Percentiles rank a stretch among this genome's conserved stretches.
Evolutionary conservation across 2,329 filamentous ascomycete species (phyloP).

Genomic region (Biscogniauxia mediterranea): DNA sequence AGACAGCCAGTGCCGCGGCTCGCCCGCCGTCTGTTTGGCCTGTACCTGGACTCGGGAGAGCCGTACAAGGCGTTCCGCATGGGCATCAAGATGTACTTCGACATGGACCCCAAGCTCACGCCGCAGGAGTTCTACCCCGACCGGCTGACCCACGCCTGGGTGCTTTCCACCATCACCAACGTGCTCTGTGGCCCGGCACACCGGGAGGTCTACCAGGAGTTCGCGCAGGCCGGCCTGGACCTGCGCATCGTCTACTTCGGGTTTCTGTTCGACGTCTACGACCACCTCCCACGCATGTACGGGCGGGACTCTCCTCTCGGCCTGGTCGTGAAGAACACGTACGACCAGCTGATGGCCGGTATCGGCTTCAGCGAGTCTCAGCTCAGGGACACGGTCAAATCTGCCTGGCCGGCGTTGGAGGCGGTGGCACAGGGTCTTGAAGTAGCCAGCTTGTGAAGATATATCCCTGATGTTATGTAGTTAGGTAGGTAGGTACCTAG

Average conservation of each 20-base stretch:
- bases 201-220: slow-evolving; percentile 22
- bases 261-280: slow-evolving; percentile 26
- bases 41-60: slow-evolving; percentile 21
- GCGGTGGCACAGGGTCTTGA: slow-evolving; percentile 17
- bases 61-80: slow-evolving; percentile 25
- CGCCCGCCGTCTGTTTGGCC: slow-evolving; percentile 22
- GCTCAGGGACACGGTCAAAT: slow-evolving; percentile 20
- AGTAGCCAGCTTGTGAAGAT: slow-evolving; percentile 13
- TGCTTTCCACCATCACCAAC: slow-evolving; percentile 24
- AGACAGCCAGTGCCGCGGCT: slow-evolving; percentile 27
- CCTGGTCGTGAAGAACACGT: slow-evolving; percentile 23
- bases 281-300: slow-evolving; percentile 23
- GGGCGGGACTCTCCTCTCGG: slow-evolving; percentile 24
- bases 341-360: slow-evolving; percentile 25
- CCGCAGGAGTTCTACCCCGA: slow-evolving; percentile 25
- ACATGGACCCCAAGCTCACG: slow-evolving; percentile 22
- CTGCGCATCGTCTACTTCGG: slow-evolving; percentile 27
- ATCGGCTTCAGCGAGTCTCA: slow-evolving; percentile 18
- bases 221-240: slow-evolving; percentile 22
- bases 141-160: slow-evolving; percentile 24
- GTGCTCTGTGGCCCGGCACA: slow-evolving; percentile 23
- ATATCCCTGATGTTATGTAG: background rate
- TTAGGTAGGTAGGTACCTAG: background rate
- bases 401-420: slow-evolving; percentile 21
- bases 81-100: slow-evolving; percentile 27